Evolutionary conservation across 108 stramenopile species (phyloP), one percentile per base, ranked within the genome.

Genomic region (Cyclotella distinguenda): DNA sequence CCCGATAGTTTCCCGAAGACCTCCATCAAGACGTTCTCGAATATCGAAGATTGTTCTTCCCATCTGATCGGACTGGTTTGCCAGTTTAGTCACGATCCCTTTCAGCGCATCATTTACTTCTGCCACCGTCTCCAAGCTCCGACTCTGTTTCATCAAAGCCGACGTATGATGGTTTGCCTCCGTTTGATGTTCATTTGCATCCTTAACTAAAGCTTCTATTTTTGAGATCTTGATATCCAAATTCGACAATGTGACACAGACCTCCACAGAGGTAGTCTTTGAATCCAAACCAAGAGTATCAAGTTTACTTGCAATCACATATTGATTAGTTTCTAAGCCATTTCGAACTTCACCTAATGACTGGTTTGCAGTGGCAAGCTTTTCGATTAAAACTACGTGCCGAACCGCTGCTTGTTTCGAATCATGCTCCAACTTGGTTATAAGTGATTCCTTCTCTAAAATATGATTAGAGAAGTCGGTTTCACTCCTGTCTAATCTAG

Each of bases 401-500:
- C 46, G 56, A 35, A 48, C 25, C 12, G 48, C 55, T 18, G 35
- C 28, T 21, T 58, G 56, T 35, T 21, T 48, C 22, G 58, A 58
- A 23, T 48, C 67, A 19, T 68, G 56, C 28, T 68, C 56, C 13
- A 68, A 58, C 43, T 55, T 46, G 27, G 7, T 35, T 1, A 45
- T 46, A 8, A 54, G 28, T 22, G 65, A 45, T 38, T 74, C 64
- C 9, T 59, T 66, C 0, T 54, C 66, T 16, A 12, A 8, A n/a
- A 25, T 36, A 42, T 63, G 56, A 13, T 18, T n/a, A 8, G 42
- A 45, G 35, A 58, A 49, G 30, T 50, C 55, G 39, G 53, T 44
- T 32, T 76, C 66, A 22, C 60, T 68, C 11, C 40, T 32, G 42
- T 76, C 61, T 43, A 76, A 56, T 33, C 54, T 66, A 8, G 54